Percentiles rank a stretch among this genome's conserved stretches.
Evolutionary conservation across 441 rosid species (phyloP).

Genomic region (Dalechampia spathulata): DNA sequence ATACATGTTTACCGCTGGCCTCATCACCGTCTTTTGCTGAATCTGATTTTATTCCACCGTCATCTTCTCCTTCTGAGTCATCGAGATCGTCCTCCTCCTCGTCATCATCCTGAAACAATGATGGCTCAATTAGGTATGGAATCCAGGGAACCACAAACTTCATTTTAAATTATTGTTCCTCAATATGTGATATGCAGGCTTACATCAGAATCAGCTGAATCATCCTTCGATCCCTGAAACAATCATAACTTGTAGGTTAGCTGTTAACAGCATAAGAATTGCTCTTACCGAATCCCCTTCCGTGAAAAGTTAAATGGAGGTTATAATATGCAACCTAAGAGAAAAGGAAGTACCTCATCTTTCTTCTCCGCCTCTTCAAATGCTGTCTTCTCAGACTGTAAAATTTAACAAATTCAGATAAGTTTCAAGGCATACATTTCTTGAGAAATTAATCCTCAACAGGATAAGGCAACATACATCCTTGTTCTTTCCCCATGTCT

Average conservation of each 20-base stretch:
- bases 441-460: background rate
- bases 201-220: conserved; percentile 62
- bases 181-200: conserved; percentile 9
- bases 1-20: conserved; percentile 34
- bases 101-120: conserved; percentile 46
- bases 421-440: background rate
- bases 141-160: background rate
- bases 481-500: conserved; percentile 91
- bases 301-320: too few relatives aligned
- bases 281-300: too few relatives aligned
- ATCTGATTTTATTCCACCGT: conserved; percentile 31
- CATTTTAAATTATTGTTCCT: background rate
- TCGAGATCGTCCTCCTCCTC: conserved; percentile 37
- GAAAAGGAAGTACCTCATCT: conserved; percentile 53
- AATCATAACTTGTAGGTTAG: background rate
- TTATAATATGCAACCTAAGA: background rate
- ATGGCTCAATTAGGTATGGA: background rate
- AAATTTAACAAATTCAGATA: conserved; percentile 8
- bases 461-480: conserved; percentile 45
- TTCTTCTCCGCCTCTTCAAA: conserved; percentile 89
- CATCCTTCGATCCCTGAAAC: conserved; percentile 63
- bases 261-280: background rate
- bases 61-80: conserved; percentile 42
- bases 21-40: conserved; percentile 24
- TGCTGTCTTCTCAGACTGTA: conserved; percentile 85